Evolutionary conservation across 352 stramenopile species (phyloP).

Genomic region (Halophytophthora batemanensis): DNA sequence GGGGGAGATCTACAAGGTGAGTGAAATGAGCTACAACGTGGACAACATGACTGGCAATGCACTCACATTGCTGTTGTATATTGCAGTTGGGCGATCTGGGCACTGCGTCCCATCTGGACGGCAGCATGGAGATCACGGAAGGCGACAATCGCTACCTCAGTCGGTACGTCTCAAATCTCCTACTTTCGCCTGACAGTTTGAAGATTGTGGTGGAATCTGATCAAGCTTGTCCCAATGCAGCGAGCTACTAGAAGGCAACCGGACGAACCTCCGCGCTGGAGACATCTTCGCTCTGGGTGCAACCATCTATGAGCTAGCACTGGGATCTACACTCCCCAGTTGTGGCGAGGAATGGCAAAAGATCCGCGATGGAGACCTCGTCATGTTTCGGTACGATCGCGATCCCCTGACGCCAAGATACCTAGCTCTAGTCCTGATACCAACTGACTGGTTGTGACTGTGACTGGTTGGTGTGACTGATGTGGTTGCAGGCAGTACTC

Average conservation of each 20-base stretch:
- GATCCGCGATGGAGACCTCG: constrained; percentile 80
- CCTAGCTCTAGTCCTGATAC: too few relatives aligned
- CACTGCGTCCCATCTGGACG: constrained; percentile 75
- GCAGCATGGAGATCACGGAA: constrained; percentile 83
- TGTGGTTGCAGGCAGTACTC: constrained; percentile 66
- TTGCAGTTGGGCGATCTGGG: constrained; percentile 68
- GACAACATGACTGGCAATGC: background rate
- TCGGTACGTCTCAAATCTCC: constrained; percentile 36
- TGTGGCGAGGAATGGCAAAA: constrained; percentile 84
- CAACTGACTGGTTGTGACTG: constrained; percentile 9
- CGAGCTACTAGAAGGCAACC: constrained; percentile 76
- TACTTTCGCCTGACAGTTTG: too few relatives aligned
- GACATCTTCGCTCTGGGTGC: constrained; percentile 86
- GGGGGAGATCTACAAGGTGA: constrained; percentile 74
- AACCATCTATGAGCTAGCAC: constrained; percentile 80
- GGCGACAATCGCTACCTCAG: constrained; percentile 86
- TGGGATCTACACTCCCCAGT: constrained; percentile 62
- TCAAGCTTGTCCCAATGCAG: constrained; percentile 25
- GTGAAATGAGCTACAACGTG: background rate
- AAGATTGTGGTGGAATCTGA: too few relatives aligned
- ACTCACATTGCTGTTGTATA: constrained; percentile 2
- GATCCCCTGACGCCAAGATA: background rate
- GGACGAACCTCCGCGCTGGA: constrained; percentile 67
- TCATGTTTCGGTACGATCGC: constrained; percentile 59
- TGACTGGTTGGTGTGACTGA: too few relatives aligned